Evolutionary conservation across 2,329 filamentous ascomycete genomes (phyloP).

Genomic region (Colletotrichum sp.): DNA sequence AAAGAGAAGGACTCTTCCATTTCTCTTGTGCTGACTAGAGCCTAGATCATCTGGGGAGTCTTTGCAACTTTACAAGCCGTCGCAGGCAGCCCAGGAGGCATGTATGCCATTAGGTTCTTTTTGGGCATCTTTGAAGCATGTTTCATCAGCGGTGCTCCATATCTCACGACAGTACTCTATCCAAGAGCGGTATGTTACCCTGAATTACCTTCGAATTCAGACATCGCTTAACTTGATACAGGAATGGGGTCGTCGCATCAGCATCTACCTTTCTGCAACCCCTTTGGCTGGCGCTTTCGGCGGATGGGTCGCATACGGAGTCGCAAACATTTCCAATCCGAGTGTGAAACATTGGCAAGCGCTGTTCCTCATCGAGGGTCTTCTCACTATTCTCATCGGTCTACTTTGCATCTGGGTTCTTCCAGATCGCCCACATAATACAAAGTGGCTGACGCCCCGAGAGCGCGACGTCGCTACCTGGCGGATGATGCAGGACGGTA

Average conservation of each 20-base stretch:
- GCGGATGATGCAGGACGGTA: slow-evolving; percentile 25
- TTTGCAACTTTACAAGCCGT: slow-evolving; percentile 7
- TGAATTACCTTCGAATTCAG: accelerated
- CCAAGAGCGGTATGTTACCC: slow-evolving; percentile 41
- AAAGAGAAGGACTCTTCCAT: too few species aligned
- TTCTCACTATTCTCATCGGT: slow-evolving; percentile 36
- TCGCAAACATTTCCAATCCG: slow-evolving; percentile 35
- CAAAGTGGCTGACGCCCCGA: slow-evolving; percentile 22
- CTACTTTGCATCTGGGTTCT: slow-evolving; percentile 21
- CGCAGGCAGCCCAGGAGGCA: background rate
- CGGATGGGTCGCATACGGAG: slow-evolving; percentile 45
- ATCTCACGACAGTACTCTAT: slow-evolving; percentile 58
- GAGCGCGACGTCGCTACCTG: slow-evolving; percentile 22
- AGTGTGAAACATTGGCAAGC: slow-evolving; percentile 29
- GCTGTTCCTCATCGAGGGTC: slow-evolving; percentile 38
- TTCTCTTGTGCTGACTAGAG: background rate
- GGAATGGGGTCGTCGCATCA: slow-evolving; percentile 53
- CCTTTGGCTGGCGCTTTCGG: slow-evolving; percentile 50
- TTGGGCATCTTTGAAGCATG: slow-evolving; percentile 53
- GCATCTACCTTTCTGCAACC: slow-evolving; percentile 59
- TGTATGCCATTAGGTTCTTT: slow-evolving; percentile 45
- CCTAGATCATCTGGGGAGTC: slow-evolving; percentile 8
- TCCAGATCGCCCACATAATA: slow-evolving; percentile 24
- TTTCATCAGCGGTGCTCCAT: slow-evolving; percentile 54
- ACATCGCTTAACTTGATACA: background rate